These are phyloP conservation scores for Venturia effusa DNA, from an alignment of 2,329 filamentous ascomycete genomes.

Conservation along the genomic window DNA sequence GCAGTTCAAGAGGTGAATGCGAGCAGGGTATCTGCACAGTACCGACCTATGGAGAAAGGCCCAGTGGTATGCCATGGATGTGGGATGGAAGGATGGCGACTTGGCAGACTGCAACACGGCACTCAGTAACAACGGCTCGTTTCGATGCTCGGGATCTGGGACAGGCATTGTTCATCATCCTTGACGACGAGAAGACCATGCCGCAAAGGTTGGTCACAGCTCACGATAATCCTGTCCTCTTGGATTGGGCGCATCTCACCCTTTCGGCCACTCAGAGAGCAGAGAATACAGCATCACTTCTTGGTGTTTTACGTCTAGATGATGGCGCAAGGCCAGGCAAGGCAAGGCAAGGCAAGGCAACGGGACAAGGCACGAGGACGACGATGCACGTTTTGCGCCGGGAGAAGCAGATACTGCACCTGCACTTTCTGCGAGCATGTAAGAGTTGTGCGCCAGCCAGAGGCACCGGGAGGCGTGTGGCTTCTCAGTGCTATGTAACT, in stretches of 20 bases:
- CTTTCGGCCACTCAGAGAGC: not conserved
- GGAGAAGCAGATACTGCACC: not conserved
- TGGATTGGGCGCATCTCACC: not conserved
- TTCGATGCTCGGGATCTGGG: not conserved
- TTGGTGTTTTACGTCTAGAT: not conserved
- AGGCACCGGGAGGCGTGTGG: not conserved
- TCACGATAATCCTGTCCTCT: not conserved
- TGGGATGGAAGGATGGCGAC: not conserved
- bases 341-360: not conserved
- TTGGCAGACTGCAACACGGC: not conserved
- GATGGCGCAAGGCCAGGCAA: not conserved
- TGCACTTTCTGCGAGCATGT: not conserved
- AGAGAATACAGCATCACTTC: not conserved
- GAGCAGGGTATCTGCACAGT: not conserved
- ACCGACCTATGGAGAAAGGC: no score
- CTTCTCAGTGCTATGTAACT: no score
- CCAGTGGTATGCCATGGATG: not conserved
- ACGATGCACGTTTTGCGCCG: not conserved
- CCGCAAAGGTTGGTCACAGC: not conserved
- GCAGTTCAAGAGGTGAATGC: not conserved
- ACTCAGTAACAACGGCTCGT: not conserved
- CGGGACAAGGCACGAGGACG: not conserved
- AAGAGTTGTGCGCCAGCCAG: not conserved
- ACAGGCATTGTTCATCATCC: not conserved
- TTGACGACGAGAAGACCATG: not conserved